Conservation (phyloP, 2,329 filamentous ascomycete species). For the Whalleya microplaca region DNA sequence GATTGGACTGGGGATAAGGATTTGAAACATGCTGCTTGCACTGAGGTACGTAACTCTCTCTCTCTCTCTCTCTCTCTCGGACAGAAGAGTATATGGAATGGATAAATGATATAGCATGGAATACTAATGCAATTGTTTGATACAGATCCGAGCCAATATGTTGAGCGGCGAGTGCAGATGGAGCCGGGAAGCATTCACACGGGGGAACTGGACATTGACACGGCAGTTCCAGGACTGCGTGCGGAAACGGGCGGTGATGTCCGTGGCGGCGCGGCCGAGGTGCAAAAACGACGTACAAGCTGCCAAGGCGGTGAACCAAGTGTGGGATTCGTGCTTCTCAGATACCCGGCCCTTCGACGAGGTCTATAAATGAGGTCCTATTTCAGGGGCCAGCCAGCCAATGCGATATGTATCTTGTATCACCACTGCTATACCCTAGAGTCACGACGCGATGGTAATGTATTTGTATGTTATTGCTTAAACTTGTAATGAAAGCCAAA, state of each 20-base stretch:
- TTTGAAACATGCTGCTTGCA: slow-evolving; percentile 88
- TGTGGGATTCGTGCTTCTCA: slow-evolving; percentile 97
- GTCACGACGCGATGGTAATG: slow-evolving; percentile 1
- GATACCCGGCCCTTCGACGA: slow-evolving; percentile 97
- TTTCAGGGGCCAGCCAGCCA: not conserved
- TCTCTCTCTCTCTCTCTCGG: no score
- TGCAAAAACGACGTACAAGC: slow-evolving; percentile 89
- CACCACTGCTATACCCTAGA: not conserved
- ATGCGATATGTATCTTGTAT: slow-evolving; percentile 8
- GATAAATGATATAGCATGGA: no score
- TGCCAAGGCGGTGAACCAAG: slow-evolving; percentile 86
- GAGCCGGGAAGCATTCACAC: slow-evolving; percentile 80
- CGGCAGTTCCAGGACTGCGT: slow-evolving; percentile 96
- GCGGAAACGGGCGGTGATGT: slow-evolving; percentile 75
- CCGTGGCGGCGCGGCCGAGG: slow-evolving; percentile 74
- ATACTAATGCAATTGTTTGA: not conserved
- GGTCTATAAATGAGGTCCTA: slow-evolving; percentile 72
- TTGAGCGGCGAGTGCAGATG: slow-evolving; percentile 94
- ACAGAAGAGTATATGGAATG: no score
- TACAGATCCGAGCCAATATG: slow-evolving; percentile 86
- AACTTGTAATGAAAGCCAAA: slow-evolving; percentile 17
- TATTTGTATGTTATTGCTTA: slow-evolving; percentile 7
- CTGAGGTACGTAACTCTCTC: slow-evolving; percentile 66
- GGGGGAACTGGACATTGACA: slow-evolving; percentile 85
- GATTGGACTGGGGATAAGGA: slow-evolving; percentile 73